Conservation (phyloP, 2,329 filamentous ascomycete species). For the Penicillium oxalicum region DNA sequence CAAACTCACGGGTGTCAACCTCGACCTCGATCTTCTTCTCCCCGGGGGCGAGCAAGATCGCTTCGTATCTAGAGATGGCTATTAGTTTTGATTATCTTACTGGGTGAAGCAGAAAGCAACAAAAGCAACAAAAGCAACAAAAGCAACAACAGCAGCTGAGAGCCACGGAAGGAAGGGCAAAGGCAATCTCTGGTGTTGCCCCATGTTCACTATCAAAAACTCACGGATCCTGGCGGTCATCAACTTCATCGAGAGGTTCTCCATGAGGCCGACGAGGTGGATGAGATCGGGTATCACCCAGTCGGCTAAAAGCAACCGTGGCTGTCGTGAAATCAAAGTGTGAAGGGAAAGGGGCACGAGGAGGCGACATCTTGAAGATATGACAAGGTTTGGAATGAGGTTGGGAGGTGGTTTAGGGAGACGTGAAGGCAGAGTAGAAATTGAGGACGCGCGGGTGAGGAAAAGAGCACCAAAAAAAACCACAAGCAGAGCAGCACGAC, state of each 20-base stretch:
- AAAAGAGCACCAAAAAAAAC: background rate
- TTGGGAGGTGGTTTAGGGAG: background rate
- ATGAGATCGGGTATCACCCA: conserved; percentile 9
- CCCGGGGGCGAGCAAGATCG: conserved; percentile 78
- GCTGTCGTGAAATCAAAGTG: conserved; percentile 3
- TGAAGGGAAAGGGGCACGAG: background rate
- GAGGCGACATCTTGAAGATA: no score
- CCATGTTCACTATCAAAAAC: conserved; percentile 2
- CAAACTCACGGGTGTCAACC: conserved; percentile 74
- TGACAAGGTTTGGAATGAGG: no score
- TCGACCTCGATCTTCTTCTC: conserved; percentile 92
- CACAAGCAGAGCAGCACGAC: background rate
- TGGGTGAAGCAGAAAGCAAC: background rate
- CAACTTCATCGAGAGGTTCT: background rate
- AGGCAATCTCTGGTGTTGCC: background rate
- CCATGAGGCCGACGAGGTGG: conserved; percentile 2
- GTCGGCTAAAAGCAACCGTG: conserved; percentile 12
- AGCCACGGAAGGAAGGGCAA: background rate
- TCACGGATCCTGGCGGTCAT: conserved; percentile 17
- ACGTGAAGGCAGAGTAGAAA: no score
- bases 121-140: background rate
- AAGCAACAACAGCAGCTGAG: background rate
- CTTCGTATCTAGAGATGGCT: conserved; percentile 65
- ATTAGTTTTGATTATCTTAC: conserved; percentile 2
- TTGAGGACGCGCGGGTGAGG: no score